These are phyloP conservation scores for Pseudonitzschia multiseries DNA, from an alignment of 108 stramenopile species.

Conservation along the genomic window DNA sequence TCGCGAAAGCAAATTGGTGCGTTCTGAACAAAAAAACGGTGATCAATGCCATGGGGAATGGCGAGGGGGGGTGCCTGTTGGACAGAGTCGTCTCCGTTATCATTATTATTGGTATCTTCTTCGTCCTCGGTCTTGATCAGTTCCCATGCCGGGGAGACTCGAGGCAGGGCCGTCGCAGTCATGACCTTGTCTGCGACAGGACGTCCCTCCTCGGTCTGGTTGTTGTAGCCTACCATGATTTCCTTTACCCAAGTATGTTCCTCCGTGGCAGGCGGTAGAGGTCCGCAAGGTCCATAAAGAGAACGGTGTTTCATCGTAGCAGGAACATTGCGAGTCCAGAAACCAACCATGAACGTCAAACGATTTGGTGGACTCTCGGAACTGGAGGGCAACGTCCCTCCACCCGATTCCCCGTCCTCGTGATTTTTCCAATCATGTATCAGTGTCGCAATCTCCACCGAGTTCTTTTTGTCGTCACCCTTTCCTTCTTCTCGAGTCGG, in stretches of 20 bases:
- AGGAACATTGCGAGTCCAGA: slow-evolving; percentile 83
- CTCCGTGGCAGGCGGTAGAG: slow-evolving; percentile 63
- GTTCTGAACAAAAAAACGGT: slow-evolving; percentile 77
- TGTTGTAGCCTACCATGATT: slow-evolving; percentile 37
- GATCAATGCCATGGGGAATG: slow-evolving; percentile 66
- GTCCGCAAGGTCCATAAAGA: slow-evolving; percentile 85
- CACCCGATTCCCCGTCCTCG: neutral
- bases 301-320: slow-evolving; percentile 63
- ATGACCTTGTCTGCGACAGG: slow-evolving; percentile 8
- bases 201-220: slow-evolving; percentile 2
- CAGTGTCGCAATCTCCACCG: neutral
- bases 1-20: slow-evolving; percentile 71
- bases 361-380: slow-evolving; percentile 29
- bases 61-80: slow-evolving; percentile 19
- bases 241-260: slow-evolving; percentile 74
- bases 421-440: slow-evolving; percentile 2
- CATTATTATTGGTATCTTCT: neutral
- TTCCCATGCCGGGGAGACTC: slow-evolving; percentile 75
- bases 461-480: neutral
- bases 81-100: neutral
- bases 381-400: slow-evolving; percentile 4
- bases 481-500: neutral
- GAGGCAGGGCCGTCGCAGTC: slow-evolving; percentile 33
- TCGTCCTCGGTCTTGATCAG: slow-evolving; percentile 1
- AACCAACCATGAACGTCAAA: slow-evolving; percentile 86